Evolutionary conservation across 2,329 filamentous ascomycete species (phyloP), one percentile per base, ranked within the genome.

Genomic region (Nemania diffusa): DNA sequence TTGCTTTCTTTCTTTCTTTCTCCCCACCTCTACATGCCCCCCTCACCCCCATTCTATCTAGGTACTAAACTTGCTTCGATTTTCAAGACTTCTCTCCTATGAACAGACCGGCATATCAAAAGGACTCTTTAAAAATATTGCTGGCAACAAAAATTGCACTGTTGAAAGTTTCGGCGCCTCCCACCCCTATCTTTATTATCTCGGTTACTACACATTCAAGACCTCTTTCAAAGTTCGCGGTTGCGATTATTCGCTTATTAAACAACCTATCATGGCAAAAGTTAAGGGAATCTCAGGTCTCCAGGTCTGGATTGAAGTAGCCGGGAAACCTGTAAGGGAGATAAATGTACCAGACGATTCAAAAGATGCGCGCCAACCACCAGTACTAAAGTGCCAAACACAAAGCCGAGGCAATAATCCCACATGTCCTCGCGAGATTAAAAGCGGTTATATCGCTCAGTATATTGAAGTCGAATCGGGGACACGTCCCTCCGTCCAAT

Each of bases 401-500:
- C 6, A 4, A 15, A 17, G 11, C 20, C 24, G 13, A 2, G n/a
- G n/a, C n/a, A 20, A 2, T 29, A 0, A 26, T 9, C 1, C 5
- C 0, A 15, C 8, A 0, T 1, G 2, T 7, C 13, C 5, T 1
- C 34, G 34, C 24, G 5, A 7, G 4, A 57, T 57, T 13, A 11
- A 13, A 3, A 24, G 27, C 9, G 53, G 53, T 5, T 27, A 57
- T n/a, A 3, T 44, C 20, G 24, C 53, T 17, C 42, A 57, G 8
- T 57, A 44, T 8, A 57, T 57, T 20, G 37, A 26, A 57, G 24
- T 57, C 24, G 24, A 57, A 3, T 42, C 53, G 15, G 53, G 53
- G 1, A 57, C 53, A 6, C 44, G 29, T 15, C 53, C 53, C 11
- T 44, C 22, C 37, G 53, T 57, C 3, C 37, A 57, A 9, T 57